Percentiles rank a stretch among this genome's conserved stretches.
phyloP scores from a whole-genome alignment of 176 grass and related monocot species.

The Avena eriantha region DNA sequence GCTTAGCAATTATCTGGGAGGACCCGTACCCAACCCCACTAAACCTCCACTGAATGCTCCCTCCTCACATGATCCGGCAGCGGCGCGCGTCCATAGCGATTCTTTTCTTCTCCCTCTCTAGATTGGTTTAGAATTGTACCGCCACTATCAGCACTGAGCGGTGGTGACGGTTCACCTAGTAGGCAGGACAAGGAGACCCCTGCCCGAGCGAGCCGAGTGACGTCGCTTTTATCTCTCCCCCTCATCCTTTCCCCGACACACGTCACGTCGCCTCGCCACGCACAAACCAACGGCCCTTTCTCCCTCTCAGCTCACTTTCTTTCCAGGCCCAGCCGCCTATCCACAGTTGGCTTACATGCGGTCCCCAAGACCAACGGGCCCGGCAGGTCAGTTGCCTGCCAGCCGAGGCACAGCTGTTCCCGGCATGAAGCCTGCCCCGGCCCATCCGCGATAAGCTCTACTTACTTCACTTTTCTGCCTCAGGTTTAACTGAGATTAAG shows the following conservation, averaged over 20 bases:
- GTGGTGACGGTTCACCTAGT: background rate
- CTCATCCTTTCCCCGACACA: slow-evolving; percentile 44
- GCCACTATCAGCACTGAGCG: background rate
- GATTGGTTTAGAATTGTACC: background rate
- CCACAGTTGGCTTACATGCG: slow-evolving; percentile 19
- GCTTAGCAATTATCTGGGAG: background rate
- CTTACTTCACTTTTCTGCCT: background rate
- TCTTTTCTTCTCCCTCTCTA: background rate
- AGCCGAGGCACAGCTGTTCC: slow-evolving; percentile 28
- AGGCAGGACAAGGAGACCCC: background rate
- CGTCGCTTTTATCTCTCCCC: background rate
- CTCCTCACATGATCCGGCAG: background rate
- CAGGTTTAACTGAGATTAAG: background rate
- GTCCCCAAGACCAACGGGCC: background rate
- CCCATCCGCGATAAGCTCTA: background rate
- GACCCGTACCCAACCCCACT: background rate
- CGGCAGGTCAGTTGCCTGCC: slow-evolving; percentile 43
- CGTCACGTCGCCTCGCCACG: slow-evolving; percentile 40
- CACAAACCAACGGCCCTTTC: background rate
- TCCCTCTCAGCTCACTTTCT: background rate
- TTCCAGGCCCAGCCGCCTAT: background rate
- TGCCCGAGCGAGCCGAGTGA: background rate
- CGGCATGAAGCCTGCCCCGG: background rate
- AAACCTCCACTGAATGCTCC: background rate
- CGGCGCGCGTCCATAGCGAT: background rate